These are phyloP conservation scores for Pichia cactophila DNA, from an alignment of 1,139 yeast species.

Conservation along the genomic window DNA sequence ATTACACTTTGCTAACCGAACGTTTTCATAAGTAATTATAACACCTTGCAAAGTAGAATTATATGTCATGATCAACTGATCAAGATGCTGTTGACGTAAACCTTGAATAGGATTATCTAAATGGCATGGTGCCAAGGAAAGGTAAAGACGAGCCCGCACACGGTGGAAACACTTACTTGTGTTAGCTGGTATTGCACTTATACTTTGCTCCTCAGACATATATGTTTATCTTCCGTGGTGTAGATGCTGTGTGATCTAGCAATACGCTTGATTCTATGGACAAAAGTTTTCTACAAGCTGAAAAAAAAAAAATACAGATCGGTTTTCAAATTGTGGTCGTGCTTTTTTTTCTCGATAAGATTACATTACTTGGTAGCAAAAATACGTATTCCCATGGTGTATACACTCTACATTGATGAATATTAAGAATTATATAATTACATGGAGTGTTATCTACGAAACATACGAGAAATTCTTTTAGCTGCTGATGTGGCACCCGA, in stretches of 20 bases:
- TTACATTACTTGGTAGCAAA: too few relatives aligned
- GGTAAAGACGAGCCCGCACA: conserved; percentile 59
- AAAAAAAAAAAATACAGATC: not conserved
- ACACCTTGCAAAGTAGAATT: conserved; percentile 71
- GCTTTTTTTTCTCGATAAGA: not conserved
- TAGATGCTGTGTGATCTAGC: not conserved
- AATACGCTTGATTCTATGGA: not conserved
- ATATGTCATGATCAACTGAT: conserved; percentile 81
- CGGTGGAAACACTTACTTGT: conserved; percentile 52
- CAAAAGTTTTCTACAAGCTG: not conserved
- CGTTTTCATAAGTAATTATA: conserved; percentile 67
- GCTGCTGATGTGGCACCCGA: conserved; percentile 1
- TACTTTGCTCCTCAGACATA: conserved; percentile 1
- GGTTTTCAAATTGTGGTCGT: not conserved
- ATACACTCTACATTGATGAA: too few relatives aligned
- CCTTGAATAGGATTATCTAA: conserved; percentile 66
- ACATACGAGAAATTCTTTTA: conserved; percentile 11
- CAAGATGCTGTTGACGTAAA: conserved; percentile 77
- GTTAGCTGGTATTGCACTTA: conserved; percentile 2
- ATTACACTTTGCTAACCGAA: conserved; percentile 37
- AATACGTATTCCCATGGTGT: too few relatives aligned
- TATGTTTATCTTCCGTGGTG: not conserved
- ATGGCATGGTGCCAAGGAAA: conserved; percentile 81
- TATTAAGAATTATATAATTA: too few relatives aligned
- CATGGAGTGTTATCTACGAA: conserved; percentile 4